Conservation (phyloP, 1,139 yeast genomes). For the Lodderomyces orthopsilosis region DNA sequence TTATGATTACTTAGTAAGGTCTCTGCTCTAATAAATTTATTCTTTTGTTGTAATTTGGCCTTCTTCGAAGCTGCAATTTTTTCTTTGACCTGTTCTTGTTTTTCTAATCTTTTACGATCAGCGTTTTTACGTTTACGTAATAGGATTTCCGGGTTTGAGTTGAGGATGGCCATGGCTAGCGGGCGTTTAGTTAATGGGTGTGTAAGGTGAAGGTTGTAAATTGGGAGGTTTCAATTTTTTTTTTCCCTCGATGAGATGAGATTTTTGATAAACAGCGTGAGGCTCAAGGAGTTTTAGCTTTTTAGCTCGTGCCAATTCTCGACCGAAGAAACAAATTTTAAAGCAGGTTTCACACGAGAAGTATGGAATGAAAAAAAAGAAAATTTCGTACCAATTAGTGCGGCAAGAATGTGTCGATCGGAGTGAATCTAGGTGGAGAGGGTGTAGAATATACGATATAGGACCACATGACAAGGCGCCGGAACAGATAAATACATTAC, state of each 20-base stretch:
- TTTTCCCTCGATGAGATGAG: slow-evolving; percentile 5
- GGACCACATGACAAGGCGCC: too few relatives aligned
- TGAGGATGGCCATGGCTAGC: slow-evolving; percentile 48
- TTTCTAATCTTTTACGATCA: slow-evolving; percentile 65
- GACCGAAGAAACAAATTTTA: too few relatives aligned
- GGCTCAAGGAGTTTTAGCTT: not conserved
- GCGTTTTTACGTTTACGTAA: slow-evolving; percentile 76
- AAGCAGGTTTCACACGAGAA: too few relatives aligned
- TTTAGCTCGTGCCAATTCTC: too few relatives aligned
- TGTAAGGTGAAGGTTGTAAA: not conserved
- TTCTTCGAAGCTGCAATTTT: slow-evolving; percentile 33
- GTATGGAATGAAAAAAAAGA: too few relatives aligned
- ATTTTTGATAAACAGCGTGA: too few relatives aligned
- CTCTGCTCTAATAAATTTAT: slow-evolving; percentile 69
- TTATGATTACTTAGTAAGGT: slow-evolving; percentile 62
- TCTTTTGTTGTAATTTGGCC: slow-evolving; percentile 30
- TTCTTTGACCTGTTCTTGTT: slow-evolving; percentile 49
- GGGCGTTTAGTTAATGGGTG: not conserved
- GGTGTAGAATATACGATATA: too few relatives aligned
- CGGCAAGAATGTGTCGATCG: too few relatives aligned
- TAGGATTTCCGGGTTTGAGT: slow-evolving; percentile 73
- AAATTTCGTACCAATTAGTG: too few relatives aligned
- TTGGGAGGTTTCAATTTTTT: not conserved
- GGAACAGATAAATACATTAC: too few relatives aligned
- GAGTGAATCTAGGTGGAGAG: too few relatives aligned